Base-by-base conservation (phyloP, 2,329 filamentous ascomycete species). In the Fusarium anguioides region DNA sequence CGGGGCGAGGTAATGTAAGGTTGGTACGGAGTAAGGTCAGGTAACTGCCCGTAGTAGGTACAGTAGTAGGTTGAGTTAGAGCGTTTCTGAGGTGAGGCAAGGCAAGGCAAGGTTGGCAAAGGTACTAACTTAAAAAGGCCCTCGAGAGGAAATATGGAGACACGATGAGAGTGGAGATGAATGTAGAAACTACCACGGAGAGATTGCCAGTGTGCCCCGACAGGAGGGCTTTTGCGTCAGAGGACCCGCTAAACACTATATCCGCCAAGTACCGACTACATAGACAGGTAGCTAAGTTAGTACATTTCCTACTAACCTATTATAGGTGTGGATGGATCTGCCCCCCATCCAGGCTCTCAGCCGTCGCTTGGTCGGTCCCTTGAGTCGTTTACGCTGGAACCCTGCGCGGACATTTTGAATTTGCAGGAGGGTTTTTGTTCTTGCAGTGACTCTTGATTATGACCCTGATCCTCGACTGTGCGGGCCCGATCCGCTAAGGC, bases 11-110 rank as follows among this genome's bases (percentile, higher is more conserved):
- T 54, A 53, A 60, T 60, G 55, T 39, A 55, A n/a, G 31, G 15
- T 33, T 31, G 29, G 29, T 26, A 26, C 6, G 57, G 45, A 14
- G 29, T 60, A 53, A 60, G 53, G 46, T 39, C 41, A 50, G 23
- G 46, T 21, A 56, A 64, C n/a, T n/a, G n/a, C n/a, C n/a, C n/a
- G n/a, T n/a, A n/a, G n/a, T n/a, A n/a, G n/a, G n/a, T n/a, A n/a
- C n/a, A n/a, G n/a, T n/a, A n/a, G 70, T 62, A 69, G 57, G 66
- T 61, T 55, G 63, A 64, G 69, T 69, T 66, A 70, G 69, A 68
- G 61, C 60, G 54, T 61, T 61, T 61, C 62, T 68, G 60, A 68
- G 60, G 55, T 57, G 57, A 68, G 64, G 65, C 49, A 59, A 67
- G 59, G 49, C 29, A 31, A 31, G 29, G 29, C 46, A 51, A 52